phyloP scores from a whole-genome alignment of 495 filamentous ascomycete genomes.

The Aspergillus cavernicola region DNA sequence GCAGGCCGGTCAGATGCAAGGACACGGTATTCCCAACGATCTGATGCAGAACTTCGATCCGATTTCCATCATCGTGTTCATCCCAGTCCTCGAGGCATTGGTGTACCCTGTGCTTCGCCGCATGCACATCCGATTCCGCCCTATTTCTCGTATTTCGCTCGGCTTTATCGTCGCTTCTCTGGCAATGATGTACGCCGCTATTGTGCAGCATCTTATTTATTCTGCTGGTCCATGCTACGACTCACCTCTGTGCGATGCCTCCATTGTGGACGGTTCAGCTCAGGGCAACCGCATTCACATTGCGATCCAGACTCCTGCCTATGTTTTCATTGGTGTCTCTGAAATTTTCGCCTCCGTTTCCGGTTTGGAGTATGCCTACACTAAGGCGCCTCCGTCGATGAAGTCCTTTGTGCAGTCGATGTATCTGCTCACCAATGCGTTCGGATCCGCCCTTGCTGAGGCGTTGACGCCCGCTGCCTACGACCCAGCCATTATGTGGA shows the following conservation, averaged over 20 bases:
- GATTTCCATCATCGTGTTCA: conserved; percentile 66
- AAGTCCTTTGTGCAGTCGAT: conserved; percentile 73
- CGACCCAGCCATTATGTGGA: conserved; percentile 68
- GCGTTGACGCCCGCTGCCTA: conserved; percentile 63
- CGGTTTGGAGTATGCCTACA: conserved; percentile 72
- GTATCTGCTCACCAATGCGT: conserved; percentile 69
- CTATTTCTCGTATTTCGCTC: conserved; percentile 69
- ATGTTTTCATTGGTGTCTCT: conserved; percentile 66
- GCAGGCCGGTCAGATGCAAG: conserved; percentile 51
- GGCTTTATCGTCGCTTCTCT: conserved; percentile 64
- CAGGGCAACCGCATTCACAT: conserved; percentile 54
- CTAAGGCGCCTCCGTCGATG: conserved; percentile 80
- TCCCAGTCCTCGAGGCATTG: conserved; percentile 64
- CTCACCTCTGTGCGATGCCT: conserved; percentile 31
- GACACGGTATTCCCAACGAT: conserved; percentile 65
- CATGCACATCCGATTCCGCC: conserved; percentile 61
- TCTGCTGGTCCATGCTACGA: conserved; percentile 50
- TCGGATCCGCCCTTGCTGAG: conserved; percentile 67
- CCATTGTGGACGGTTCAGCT: conserved; percentile 27
- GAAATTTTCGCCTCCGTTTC: conserved; percentile 75
- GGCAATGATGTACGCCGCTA: conserved; percentile 62
- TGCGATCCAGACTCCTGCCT: conserved; percentile 65
- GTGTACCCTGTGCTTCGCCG: conserved; percentile 66
- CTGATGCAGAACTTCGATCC: conserved; percentile 75
- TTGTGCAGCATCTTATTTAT: conserved; percentile 73